Evolutionary conservation across 257 asterid species (phyloP), one percentile per base, ranked within the genome.

Genomic region (Nicotiana obtusifolia): DNA sequence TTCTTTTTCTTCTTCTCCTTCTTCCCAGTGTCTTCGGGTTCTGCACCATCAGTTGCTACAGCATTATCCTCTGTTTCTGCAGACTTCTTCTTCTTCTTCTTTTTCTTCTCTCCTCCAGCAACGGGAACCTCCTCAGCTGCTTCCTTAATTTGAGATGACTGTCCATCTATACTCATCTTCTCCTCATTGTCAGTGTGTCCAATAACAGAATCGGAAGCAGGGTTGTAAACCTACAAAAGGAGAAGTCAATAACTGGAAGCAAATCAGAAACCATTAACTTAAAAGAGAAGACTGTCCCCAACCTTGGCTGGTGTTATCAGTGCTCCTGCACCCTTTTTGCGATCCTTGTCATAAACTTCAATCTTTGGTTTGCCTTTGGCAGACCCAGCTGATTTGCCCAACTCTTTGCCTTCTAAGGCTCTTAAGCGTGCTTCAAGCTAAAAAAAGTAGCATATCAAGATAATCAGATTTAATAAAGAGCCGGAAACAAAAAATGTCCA

Each of bases 251-350:
- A 22, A 52, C 10, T 35, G 61, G 20, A 65, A n/a, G 26, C 8
- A 61, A 11, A 10, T 2, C 20, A 15, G 41, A 56, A 24, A 69
- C 8, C 2, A 16, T 14, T 41, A 64, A 52, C 28, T 13, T 33
- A 61, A 33, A 61, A 10, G 24, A 15, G 64, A 41, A 66, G 77
- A 20, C 9, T 44, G 75, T 53, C 17, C 24, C 82, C 77, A 62
- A 92, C 97, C 95, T 90, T 92, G 64, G 92, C 97, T 24, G 94
- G 92, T 19, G 95, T 89, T 24, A 89, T 91, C 89, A 94, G 47
- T 69, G 91, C 98, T 53, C 95, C 97, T 75, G 91, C 98, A 44
- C 95, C 97, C 78, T 91, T 91, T 88, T 92, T 94, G n/a, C 86
- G 84, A 64, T 94, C 97, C 90, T 92, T 94, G 89, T 91, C 94